phyloP scores from a whole-genome alignment of 306 rosid species.

The Quercus alba region DNA sequence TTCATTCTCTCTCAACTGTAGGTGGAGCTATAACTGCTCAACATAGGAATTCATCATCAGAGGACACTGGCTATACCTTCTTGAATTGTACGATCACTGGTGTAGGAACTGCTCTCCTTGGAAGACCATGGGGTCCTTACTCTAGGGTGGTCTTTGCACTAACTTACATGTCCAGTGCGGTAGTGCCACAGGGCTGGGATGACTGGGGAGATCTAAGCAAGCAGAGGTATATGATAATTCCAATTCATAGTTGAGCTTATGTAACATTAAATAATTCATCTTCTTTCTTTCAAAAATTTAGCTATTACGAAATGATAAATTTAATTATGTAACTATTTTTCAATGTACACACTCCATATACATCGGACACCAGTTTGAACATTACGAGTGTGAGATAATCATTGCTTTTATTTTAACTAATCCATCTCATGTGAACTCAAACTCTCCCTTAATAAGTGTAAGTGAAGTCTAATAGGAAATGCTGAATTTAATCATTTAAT shows the following conservation, averaged over 20 bases:
- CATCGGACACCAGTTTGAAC: no score
- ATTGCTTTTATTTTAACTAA: no score
- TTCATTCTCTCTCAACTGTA: constrained; percentile 36
- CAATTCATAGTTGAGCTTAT: neutral
- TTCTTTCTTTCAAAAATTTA: no score
- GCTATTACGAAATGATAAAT: no score
- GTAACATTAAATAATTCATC: neutral
- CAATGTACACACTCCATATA: no score
- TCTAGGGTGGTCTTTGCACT: constrained; percentile 49
- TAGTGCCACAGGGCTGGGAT: constrained; percentile 57
- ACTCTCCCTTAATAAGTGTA: no score
- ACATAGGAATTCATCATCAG: constrained; percentile 39
- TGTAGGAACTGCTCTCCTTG: constrained; percentile 34
- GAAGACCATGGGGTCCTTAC: constrained; percentile 54
- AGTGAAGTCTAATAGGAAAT: no score
- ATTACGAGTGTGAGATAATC: no score
- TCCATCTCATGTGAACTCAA: no score
- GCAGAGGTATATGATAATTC: constrained; percentile 23
- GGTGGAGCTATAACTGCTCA: constrained; percentile 51
- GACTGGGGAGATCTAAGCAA: constrained; percentile 42
- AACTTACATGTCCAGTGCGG: constrained; percentile 36
- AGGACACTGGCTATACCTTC: constrained; percentile 51
- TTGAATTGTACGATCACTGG: constrained; percentile 41
- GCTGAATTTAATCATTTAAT: no score
- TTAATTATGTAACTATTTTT: no score